phyloP scores from a whole-genome alignment of 2,329 filamentous ascomycete species.

The Aspergillus fructus region DNA sequence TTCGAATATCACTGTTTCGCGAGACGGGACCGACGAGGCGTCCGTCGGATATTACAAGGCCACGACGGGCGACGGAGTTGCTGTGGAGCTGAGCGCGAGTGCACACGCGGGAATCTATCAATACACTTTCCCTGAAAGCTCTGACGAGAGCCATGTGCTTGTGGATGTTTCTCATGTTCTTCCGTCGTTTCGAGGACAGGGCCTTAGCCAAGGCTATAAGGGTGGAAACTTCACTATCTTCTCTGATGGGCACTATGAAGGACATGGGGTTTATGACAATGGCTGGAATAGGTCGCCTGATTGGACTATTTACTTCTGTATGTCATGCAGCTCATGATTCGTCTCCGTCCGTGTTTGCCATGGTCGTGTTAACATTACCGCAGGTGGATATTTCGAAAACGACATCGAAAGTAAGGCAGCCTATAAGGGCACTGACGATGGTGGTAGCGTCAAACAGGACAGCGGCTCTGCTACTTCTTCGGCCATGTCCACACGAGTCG shows the following conservation, averaged over 20 bases:
- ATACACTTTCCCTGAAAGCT: conserved; percentile 56
- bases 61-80: conserved; percentile 55
- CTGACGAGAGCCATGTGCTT: conserved; percentile 48
- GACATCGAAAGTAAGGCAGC: conserved; percentile 29
- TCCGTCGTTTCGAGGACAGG: conserved; percentile 60
- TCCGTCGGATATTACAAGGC: conserved; percentile 64
- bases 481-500: conserved; percentile 46
- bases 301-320: conserved; percentile 41
- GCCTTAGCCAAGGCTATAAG: conserved; percentile 62
- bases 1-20: conserved; percentile 55
- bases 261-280: conserved; percentile 63
- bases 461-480: conserved; percentile 36
- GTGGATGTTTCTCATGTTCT: conserved; percentile 68
- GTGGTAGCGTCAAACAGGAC: conserved; percentile 29
- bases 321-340: neutral
- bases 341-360: no score
- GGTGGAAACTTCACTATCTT: conserved; percentile 58
- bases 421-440: conserved; percentile 27
- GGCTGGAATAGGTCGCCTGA: conserved; percentile 65
- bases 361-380: neutral
- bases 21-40: conserved; percentile 52
- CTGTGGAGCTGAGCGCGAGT: conserved; percentile 58
- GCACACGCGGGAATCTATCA: conserved; percentile 53
- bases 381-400: conserved; percentile 61
- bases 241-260: conserved; percentile 57